Evolutionary conservation across 176 grass and related monocot genomes (phyloP), one percentile per base, ranked within the genome.

Genomic region (Aegilops longissima): DNA sequence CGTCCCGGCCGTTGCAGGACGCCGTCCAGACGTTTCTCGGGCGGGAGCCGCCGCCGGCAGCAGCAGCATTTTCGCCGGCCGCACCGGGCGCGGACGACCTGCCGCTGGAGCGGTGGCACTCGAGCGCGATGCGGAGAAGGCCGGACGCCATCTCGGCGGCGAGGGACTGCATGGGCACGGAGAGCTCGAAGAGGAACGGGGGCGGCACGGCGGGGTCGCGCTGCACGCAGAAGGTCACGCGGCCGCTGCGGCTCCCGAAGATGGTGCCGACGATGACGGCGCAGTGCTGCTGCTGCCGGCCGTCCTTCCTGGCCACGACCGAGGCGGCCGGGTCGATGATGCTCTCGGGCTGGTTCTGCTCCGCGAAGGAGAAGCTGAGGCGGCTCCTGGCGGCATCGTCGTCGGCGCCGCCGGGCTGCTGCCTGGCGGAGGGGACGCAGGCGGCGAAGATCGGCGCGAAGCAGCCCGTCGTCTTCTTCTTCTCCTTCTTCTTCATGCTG

Each of bases 171-270:
- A 85, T 92, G 12, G 79, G 73, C 25, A 92, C 84, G 79, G 90
- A 83, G 27, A 92, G 90, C 83, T 92, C 87, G 74, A 92, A 92
- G 80, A 92, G 90, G 80, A 92, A 92, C 33, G 90, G 90, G 1
- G 87, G 90, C 40, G 73, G 83, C 31, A 80, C 66, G 66, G 90
- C n/a, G 35, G 86, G 79, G 74, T 92, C 86, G 66, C 87, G 90
- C 86, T 92, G 90, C 79, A 92, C 90, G 83, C 90, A 92, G 86
- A 92, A 89, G 79, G 90, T 86, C 66, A 92, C 87, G 83, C 45
- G 35, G 4, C 83, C 86, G 3, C 73, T 12, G 44, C 90, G 90
- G 27, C 68, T 84, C 33, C 90, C 90, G 83, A 92, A 89, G 83
- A 92, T 88, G 83, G 90, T 92, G 54, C 90, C 90, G 56, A 89